phyloP scores from a whole-genome alignment of 106 monocot species.

The Posidonia australis region DNA sequence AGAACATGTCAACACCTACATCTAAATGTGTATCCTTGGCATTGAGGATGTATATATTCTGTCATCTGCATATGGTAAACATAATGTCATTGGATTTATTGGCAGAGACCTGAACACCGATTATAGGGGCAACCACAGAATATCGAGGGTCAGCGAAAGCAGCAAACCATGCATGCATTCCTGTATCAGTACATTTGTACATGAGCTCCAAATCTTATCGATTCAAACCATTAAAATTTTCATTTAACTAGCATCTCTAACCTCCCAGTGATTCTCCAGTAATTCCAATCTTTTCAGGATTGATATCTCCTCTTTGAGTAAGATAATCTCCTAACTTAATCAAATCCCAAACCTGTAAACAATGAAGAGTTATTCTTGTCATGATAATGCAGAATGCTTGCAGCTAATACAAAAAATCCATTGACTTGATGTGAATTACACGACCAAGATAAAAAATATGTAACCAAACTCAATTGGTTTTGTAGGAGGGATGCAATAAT shows the following conservation, averaged over 20 bases:
- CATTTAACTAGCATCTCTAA: constrained; percentile 8
- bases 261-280: constrained; percentile 99
- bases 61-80: neutral
- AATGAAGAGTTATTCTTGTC: neutral
- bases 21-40: neutral
- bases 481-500: no score
- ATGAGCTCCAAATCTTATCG: neutral
- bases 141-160: constrained; percentile 69
- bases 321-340: constrained; percentile 95
- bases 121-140: constrained; percentile 79
- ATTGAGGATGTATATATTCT: neutral
- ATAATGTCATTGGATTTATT: neutral
- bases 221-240: neutral
- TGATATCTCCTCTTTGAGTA: constrained; percentile 63
- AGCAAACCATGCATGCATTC: constrained; percentile 99
- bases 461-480: no score
- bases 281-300: constrained; percentile 75
- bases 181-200: constrained; percentile 23
- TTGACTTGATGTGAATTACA: no score
- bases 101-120: constrained; percentile 92
- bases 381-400: neutral
- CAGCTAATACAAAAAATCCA: no score
- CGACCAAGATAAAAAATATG: no score
- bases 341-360: constrained; percentile 82
- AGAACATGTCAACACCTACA: neutral